A percentile compares a stretch with the other conserved stretches of the same genome.
phyloP scores from a whole-genome alignment of 169 alveolate genomes.

The Eimeria tenella region DNA sequence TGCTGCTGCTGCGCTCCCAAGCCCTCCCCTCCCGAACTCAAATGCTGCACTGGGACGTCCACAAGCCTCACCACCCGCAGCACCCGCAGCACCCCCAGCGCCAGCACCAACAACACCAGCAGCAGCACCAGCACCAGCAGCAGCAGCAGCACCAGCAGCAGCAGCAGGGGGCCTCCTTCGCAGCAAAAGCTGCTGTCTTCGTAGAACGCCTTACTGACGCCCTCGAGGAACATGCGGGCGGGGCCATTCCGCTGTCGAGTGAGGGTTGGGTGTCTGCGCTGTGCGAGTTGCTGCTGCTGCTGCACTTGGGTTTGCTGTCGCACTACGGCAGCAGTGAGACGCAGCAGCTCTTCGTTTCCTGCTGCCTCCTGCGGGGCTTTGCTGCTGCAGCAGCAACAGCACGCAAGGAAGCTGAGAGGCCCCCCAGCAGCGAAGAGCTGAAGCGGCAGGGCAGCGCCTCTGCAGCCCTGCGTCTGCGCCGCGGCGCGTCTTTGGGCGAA shows the following conservation, averaged over 20 bases:
- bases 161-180: not conserved
- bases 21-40: not conserved
- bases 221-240: constrained; percentile 2
- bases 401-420: not conserved
- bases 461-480: not conserved
- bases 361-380: constrained; percentile 14
- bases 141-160: not conserved
- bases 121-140: constrained; percentile 28
- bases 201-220: not conserved
- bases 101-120: not conserved
- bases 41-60: no score
- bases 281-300: constrained; percentile 38
- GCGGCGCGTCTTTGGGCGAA: not conserved
- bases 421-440: not conserved
- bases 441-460: not conserved
- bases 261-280: constrained; percentile 3
- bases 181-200: not conserved
- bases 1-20: not conserved
- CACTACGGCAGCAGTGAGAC: constrained; percentile 18
- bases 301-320: constrained; percentile 4
- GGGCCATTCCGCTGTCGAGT: not conserved
- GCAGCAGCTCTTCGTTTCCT: constrained; percentile 42
- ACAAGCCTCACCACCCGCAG: not conserved
- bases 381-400: constrained; percentile 26
- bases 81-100: not conserved